Percentiles rank a stretch among this genome's conserved stretches.
Evolutionary conservation across 2,329 filamentous ascomycete genomes (phyloP).

Genomic region (Chaetothyriales sp.): DNA sequence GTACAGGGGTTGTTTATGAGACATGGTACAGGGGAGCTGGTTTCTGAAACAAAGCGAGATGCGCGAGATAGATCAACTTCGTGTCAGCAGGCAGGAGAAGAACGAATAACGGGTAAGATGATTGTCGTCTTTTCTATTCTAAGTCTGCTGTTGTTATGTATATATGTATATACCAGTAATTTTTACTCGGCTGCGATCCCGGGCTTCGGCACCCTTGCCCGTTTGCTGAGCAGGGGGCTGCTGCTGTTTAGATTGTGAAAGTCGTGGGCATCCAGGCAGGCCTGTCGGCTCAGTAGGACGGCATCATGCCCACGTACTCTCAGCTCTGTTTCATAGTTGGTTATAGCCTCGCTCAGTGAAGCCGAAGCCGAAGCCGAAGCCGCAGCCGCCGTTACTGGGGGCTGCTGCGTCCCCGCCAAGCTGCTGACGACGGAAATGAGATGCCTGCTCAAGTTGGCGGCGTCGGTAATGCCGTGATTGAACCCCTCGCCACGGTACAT

Average conservation of each 20-base stretch:
- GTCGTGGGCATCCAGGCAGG: constrained; percentile 23
- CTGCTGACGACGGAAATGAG: constrained; percentile 1
- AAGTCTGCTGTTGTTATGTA: no score
- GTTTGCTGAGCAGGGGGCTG: not conserved
- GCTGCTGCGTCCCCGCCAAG: no score
- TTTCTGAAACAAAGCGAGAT: no score
- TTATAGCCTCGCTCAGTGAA: constrained; percentile 11
- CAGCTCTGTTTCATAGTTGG: constrained; percentile 22
- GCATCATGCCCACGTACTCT: constrained; percentile 18
- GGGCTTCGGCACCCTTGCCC: not conserved
- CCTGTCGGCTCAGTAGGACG: constrained; percentile 22
- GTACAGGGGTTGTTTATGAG: no score
- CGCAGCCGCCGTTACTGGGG: not conserved
- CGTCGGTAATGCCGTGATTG: constrained; percentile 21
- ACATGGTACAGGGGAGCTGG: no score
- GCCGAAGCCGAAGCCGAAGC: not conserved
- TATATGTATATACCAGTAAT: no score
- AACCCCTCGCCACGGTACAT: constrained; percentile 19
- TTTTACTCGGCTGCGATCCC: not conserved
- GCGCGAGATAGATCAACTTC: no score
- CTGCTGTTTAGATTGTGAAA: constrained; percentile 18
- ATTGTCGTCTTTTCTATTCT: no score
- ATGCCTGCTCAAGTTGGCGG: constrained; percentile 11
- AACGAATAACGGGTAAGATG: no score
- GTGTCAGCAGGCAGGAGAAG: no score